Conservation (phyloP, 306 rosid species). For the Cicer yamashitae region DNA sequence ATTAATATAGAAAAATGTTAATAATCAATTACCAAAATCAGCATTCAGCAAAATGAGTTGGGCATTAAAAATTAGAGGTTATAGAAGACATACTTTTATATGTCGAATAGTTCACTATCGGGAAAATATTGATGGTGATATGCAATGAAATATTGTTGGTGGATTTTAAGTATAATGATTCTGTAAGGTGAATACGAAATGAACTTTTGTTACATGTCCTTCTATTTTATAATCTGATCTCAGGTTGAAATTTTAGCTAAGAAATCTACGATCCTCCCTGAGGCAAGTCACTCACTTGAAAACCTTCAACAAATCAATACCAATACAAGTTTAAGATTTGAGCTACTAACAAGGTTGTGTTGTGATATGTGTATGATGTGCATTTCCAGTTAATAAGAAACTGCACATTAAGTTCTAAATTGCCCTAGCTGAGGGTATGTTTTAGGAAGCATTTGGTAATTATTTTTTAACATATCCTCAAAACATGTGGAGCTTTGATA, state of each 20-base stretch:
- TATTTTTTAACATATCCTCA: neutral
- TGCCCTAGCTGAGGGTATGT: conserved; percentile 4
- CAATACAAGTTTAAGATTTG: conserved; percentile 27
- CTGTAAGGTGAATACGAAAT: conserved; percentile 9
- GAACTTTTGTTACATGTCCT: neutral
- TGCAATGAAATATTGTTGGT: neutral
- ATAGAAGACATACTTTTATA: neutral
- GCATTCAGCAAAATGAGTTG: conserved; percentile 11
- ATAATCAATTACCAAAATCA: conserved; percentile 17
- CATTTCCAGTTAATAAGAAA: conserved; percentile 2
- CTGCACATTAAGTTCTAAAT: neutral
- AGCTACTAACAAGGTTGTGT: conserved; percentile 11
- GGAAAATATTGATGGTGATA: neutral
- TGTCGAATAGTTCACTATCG: conserved; percentile 14
- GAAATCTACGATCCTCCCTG: conserved; percentile 11
- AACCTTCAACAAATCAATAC: neutral
- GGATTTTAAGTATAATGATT: conserved; percentile 1
- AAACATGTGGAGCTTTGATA: neutral
- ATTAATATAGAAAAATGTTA: conserved; percentile 12
- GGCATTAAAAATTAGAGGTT: neutral
- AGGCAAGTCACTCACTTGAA: conserved; percentile 22
- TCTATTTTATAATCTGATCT: neutral
- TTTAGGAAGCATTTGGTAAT: conserved; percentile 30
- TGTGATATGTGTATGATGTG: conserved; percentile 10
- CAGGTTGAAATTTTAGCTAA: neutral